These are phyloP conservation scores for Catharanthus roseus DNA, from an alignment of 257 asterid species.

Conservation along the genomic window DNA sequence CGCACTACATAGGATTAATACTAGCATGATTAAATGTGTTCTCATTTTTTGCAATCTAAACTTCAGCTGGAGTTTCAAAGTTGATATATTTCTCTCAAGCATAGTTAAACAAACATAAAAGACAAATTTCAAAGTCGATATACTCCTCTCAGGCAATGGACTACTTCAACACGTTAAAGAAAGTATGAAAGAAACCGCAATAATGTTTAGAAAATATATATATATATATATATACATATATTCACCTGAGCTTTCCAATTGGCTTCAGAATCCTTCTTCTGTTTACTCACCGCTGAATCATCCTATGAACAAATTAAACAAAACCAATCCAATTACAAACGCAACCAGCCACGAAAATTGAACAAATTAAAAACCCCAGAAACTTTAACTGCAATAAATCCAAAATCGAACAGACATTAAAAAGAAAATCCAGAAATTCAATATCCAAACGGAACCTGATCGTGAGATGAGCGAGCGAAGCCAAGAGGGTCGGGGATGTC, in stretches of 20 bases:
- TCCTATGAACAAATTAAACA: constrained; percentile 38
- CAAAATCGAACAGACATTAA: background rate
- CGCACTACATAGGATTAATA: no score
- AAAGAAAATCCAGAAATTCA: background rate
- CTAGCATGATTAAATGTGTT: background rate
- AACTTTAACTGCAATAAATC: background rate
- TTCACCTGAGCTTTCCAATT: constrained; percentile 78
- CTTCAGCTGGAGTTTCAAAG: no score
- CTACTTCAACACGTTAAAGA: background rate
- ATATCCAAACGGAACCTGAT: constrained; percentile 47
- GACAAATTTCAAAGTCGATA: background rate
- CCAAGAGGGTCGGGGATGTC: constrained; percentile 90
- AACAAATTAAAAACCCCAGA: background rate
- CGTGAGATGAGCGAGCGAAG: constrained; percentile 71
- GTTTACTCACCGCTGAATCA: constrained; percentile 68
- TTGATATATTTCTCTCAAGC: no score
- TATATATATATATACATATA: background rate
- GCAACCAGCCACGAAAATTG: background rate
- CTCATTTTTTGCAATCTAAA: no score
- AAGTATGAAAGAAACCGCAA: no score
- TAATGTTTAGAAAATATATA: no score
- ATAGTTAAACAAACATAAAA: background rate
- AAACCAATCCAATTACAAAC: background rate
- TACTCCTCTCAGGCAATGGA: background rate
- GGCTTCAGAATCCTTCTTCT: constrained; percentile 92